phyloP scores from a whole-genome alignment of 1,284 basidiomycete species.

The Sanghuangporus weigelae region DNA sequence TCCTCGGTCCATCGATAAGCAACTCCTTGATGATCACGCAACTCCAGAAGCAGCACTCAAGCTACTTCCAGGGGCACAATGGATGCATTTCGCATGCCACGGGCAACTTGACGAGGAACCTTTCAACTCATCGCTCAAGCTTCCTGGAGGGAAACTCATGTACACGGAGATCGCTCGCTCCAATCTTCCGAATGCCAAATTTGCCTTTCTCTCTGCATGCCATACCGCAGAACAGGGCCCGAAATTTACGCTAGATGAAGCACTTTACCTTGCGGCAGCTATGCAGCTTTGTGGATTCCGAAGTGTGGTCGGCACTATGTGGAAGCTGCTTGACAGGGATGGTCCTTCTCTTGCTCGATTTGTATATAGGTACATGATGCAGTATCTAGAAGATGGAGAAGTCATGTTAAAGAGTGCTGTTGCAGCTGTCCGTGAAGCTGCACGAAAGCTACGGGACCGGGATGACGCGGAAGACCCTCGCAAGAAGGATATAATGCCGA shows the following conservation, averaged over 20 bases:
- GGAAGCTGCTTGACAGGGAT: constrained; percentile 28
- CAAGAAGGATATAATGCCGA: not conserved
- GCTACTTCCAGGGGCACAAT: not conserved
- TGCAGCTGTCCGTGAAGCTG: not conserved
- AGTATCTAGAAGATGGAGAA: not conserved
- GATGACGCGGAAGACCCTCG: not conserved
- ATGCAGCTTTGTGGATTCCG: constrained; percentile 31
- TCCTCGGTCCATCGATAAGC: not conserved
- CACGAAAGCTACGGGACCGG: not conserved
- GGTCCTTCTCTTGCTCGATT: constrained; percentile 14
- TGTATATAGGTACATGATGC: not conserved
- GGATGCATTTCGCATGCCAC: not conserved
- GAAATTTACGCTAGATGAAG: constrained; percentile 26
- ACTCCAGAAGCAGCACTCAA: not conserved
- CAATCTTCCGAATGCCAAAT: constrained; percentile 25
- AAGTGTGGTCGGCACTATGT: constrained; percentile 36
- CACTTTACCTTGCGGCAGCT: constrained; percentile 31
- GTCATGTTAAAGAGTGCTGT: not conserved
- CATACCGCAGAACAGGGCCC: constrained; percentile 19
- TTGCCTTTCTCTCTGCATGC: constrained; percentile 34
- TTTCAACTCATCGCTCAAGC: not conserved
- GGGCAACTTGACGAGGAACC: not conserved
- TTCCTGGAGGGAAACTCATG: not conserved
- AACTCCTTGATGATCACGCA: not conserved
- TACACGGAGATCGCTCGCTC: constrained; percentile 28